phyloP scores from a whole-genome alignment of 805 yeast genomes.

The Aciculoconidium aculeatum region DNA sequence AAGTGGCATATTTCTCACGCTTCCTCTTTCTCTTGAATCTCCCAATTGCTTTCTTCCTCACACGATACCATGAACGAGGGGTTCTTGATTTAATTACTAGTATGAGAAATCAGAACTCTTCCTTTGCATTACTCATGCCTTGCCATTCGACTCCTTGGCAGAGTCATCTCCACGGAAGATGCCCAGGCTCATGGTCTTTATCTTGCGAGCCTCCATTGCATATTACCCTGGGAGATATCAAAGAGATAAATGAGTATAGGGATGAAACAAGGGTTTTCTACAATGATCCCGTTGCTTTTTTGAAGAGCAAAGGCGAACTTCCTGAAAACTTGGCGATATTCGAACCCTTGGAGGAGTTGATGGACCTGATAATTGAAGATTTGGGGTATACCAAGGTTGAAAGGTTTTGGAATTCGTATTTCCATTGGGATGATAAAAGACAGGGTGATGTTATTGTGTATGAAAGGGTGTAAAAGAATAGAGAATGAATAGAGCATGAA shows the following conservation, averaged over 20 bases:
- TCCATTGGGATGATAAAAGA: conserved; percentile 84
- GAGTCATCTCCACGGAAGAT: conserved; percentile 60
- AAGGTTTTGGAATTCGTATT: conserved; percentile 69
- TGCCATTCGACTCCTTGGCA: conserved; percentile 98
- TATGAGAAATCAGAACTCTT: too few species aligned
- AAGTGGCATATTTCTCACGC: too few species aligned
- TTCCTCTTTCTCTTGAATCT: too few species aligned
- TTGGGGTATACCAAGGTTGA: conserved; percentile 40
- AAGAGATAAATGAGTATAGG: conserved; percentile 42
- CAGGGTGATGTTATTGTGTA: conserved; percentile 73
- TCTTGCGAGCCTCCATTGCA: conserved; percentile 89
- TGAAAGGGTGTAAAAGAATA: too few species aligned
- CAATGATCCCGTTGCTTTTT: conserved; percentile 53
- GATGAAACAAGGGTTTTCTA: conserved; percentile 89
- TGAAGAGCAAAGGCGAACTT: too few species aligned
- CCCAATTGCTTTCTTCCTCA: conserved; percentile 46
- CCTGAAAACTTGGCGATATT: conserved; percentile 72
- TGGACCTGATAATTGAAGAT: conserved; percentile 34
- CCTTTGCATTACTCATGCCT: conserved; percentile 83
- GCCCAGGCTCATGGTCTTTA: conserved; percentile 56
- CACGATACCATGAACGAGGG: conserved; percentile 80
- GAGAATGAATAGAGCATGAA: too few species aligned
- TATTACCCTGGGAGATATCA: conserved; percentile 16
- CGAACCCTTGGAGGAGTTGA: conserved; percentile 49
- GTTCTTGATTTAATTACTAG: conserved; percentile 65